These are phyloP conservation scores for Drosera spatulata DNA, from an alignment of 179 eudicot species.

Conservation along the genomic window DNA sequence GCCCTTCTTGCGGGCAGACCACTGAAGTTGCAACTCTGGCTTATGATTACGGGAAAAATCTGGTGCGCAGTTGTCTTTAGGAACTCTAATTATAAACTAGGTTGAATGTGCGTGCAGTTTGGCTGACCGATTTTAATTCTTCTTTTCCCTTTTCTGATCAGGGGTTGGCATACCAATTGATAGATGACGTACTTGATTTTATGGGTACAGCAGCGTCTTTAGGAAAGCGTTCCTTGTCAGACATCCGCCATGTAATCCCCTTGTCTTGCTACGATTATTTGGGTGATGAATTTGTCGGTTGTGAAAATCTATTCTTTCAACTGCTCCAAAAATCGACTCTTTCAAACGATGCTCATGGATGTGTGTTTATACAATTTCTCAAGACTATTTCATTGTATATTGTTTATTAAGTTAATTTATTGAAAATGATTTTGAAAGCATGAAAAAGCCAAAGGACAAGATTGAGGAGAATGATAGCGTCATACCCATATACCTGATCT, in stretches of 20 bases:
- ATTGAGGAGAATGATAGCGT: no score
- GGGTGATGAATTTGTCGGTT: no score
- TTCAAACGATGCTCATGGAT: no score
- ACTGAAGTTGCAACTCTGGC: slow-evolving; percentile 80
- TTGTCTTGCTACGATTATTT: slow-evolving; percentile 1
- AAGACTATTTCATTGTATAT: no score
- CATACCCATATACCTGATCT: no score
- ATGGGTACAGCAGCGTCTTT: slow-evolving; percentile 89
- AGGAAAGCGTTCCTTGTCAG: slow-evolving; percentile 90
- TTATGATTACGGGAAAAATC: slow-evolving; percentile 81
- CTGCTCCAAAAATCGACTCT: no score
- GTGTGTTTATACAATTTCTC: no score
- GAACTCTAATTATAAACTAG: no score
- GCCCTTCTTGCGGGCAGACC: slow-evolving; percentile 97
- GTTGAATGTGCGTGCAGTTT: background rate
- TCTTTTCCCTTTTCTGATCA: slow-evolving; percentile 12
- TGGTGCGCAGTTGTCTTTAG: slow-evolving; percentile 35
- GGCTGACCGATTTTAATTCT: slow-evolving; percentile 4
- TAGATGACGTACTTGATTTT: slow-evolving; percentile 91
- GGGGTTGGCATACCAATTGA: slow-evolving; percentile 92
- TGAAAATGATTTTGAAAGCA: no score
- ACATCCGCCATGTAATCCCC: slow-evolving; percentile 65
- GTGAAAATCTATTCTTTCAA: no score
- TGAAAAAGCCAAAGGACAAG: no score
- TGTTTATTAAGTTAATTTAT: no score